Conservation (phyloP, 2,329 filamentous ascomycete genomes). For the Mycosphaerella arachidis region DNA sequence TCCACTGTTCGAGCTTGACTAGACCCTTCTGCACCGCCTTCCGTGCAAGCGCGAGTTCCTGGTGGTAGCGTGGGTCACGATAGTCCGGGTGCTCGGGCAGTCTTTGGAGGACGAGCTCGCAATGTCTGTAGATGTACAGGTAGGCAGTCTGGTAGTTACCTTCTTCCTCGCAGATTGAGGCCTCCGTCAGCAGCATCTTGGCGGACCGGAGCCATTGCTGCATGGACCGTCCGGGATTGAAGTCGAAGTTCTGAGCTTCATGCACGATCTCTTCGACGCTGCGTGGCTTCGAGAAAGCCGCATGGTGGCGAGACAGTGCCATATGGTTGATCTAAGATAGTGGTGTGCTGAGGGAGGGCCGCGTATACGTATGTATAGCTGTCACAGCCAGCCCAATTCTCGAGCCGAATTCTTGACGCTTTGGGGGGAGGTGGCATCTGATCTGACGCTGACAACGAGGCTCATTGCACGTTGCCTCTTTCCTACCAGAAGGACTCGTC, state of each 20-base stretch:
- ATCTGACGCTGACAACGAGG: no score
- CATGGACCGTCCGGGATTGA: slow-evolving; percentile 70
- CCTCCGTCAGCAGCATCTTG: slow-evolving; percentile 50
- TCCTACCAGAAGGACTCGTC: background rate
- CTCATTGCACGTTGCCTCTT: no score
- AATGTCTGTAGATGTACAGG: slow-evolving; percentile 84
- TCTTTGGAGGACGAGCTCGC: slow-evolving; percentile 72
- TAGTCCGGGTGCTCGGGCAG: slow-evolving; percentile 73
- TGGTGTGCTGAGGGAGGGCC: no score
- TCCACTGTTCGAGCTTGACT: slow-evolving; percentile 69
- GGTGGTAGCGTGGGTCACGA: slow-evolving; percentile 57
- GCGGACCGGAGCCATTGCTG: slow-evolving; percentile 37
- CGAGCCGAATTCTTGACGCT: no score
- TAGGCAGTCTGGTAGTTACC: slow-evolving; percentile 85
- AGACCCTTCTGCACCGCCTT: slow-evolving; percentile 62
- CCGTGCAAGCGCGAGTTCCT: slow-evolving; percentile 52
- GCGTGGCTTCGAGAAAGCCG: slow-evolving; percentile 21
- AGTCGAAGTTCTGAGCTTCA: slow-evolving; percentile 75
- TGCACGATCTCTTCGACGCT: slow-evolving; percentile 72
- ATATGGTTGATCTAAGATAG: slow-evolving; percentile 6
- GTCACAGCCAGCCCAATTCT: no score
- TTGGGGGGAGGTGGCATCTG: no score
- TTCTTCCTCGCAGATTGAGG: slow-evolving; percentile 77
- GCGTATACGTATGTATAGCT: background rate
- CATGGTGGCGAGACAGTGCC: slow-evolving; percentile 30